phyloP scores from a whole-genome alignment of 345 rosid species.

The Raphanus raphanistrum region DNA sequence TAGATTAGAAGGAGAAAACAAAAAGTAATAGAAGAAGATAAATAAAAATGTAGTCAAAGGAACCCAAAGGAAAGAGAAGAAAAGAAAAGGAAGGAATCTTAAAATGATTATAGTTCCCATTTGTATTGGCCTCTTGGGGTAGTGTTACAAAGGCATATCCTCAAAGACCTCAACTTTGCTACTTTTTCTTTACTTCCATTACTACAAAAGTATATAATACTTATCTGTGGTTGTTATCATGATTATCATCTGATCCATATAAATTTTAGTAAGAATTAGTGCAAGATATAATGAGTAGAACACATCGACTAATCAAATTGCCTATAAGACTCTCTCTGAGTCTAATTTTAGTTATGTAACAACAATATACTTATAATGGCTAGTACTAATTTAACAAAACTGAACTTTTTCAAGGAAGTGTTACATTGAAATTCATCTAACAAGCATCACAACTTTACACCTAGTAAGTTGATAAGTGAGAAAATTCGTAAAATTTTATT shows the following conservation, averaged over 20 bases:
- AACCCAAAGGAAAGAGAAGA: conserved; percentile 6
- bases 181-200: not conserved
- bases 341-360: not conserved
- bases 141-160: conserved; percentile 13
- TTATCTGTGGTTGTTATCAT: not conserved
- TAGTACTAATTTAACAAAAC: not conserved
- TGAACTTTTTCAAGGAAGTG: not conserved
- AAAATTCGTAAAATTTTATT: not conserved
- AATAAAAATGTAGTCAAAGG: conserved; percentile 11
- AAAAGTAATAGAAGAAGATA: not conserved
- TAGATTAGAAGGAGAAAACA: not conserved
- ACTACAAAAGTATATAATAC: not conserved
- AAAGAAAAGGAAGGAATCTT: conserved; percentile 14
- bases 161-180: not conserved
- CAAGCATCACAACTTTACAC: conserved; percentile 9
- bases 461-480: not conserved
- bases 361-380: not conserved
- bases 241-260: not conserved
- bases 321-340: not conserved
- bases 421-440: not conserved
- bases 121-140: conserved; percentile 9
- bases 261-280: not conserved
- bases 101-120: conserved; percentile 26
- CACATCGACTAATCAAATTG: not conserved
- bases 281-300: not conserved